phyloP scores from a whole-genome alignment of 768 basidiomycete genomes.

The Amanita muscaria region DNA sequence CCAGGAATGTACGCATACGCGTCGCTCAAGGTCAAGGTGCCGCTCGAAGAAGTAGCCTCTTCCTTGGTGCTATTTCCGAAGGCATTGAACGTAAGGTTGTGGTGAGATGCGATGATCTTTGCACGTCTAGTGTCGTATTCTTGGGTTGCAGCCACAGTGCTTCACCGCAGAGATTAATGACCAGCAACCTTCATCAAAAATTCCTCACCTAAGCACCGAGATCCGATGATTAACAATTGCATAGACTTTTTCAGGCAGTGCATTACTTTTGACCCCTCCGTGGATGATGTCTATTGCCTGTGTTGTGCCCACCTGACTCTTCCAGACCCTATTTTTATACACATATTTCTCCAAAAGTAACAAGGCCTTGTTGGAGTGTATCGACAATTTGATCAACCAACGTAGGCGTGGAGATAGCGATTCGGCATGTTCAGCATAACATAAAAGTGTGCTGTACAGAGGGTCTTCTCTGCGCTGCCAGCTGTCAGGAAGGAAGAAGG shows the following conservation, averaged over 20 bases:
- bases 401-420: slow-evolving; percentile 41
- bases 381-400: slow-evolving; percentile 37
- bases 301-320: slow-evolving; percentile 55
- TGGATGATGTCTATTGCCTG: slow-evolving; percentile 68
- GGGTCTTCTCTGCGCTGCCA: slow-evolving; percentile 46
- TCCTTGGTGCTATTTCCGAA: slow-evolving; percentile 39
- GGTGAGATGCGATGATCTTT: slow-evolving; percentile 35
- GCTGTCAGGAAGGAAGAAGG: background rate
- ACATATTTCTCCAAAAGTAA: slow-evolving; percentile 40
- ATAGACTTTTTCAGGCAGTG: slow-evolving; percentile 65
- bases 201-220: slow-evolving; percentile 42
- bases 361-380: slow-evolving; percentile 42
- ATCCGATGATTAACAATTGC: slow-evolving; percentile 64
- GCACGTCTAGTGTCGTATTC: slow-evolving; percentile 38
- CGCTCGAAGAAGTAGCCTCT: slow-evolving; percentile 26
- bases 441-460: slow-evolving; percentile 53
- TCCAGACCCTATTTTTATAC: slow-evolving; percentile 28
- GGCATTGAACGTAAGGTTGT: slow-evolving; percentile 51
- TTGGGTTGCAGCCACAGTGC: slow-evolving; percentile 37
- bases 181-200: slow-evolving; percentile 1
- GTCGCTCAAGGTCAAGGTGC: slow-evolving; percentile 43
- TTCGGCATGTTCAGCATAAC: slow-evolving; percentile 54
- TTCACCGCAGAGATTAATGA: slow-evolving; percentile 8
- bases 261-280: slow-evolving; percentile 70
- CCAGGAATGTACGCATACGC: slow-evolving; percentile 40